Conservation (phyloP, 768 basidiomycete genomes). For the Rhizopogon roseolus region DNA sequence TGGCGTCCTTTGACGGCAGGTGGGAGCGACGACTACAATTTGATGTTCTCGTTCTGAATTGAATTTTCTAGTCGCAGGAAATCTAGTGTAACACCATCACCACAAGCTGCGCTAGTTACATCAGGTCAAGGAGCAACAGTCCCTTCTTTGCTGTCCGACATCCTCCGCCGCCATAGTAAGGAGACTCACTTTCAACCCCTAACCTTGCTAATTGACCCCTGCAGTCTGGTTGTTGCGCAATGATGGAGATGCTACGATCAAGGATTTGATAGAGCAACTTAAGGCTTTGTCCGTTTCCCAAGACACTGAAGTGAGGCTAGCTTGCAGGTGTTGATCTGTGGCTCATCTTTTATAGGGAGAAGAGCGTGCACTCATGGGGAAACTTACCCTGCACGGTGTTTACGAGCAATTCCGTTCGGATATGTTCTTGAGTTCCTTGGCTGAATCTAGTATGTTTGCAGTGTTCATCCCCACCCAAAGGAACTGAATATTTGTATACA, state of each 20-base stretch:
- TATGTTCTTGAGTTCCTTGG: slow-evolving; percentile 85
- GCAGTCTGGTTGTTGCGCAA: slow-evolving; percentile 67
- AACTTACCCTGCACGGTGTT: slow-evolving; percentile 72
- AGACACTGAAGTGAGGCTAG: slow-evolving; percentile 47
- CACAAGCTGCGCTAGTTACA: slow-evolving; percentile 15
- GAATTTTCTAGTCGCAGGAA: slow-evolving; percentile 34
- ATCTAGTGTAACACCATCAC: slow-evolving; percentile 34
- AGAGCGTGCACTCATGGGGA: slow-evolving; percentile 70
- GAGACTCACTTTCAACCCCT: slow-evolving; percentile 2
- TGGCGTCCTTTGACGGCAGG: slow-evolving; percentile 52
- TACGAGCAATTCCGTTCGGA: slow-evolving; percentile 78
- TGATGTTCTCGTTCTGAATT: neutral
- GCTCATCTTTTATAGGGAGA: slow-evolving; percentile 50
- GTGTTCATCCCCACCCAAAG: neutral
- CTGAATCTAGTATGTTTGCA: slow-evolving; percentile 77
- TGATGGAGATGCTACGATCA: slow-evolving; percentile 47
- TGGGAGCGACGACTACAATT: slow-evolving; percentile 19
- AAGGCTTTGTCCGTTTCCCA: slow-evolving; percentile 50
- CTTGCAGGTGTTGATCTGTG: neutral
- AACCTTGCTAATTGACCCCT: neutral
- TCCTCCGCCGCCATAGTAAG: slow-evolving; percentile 69
- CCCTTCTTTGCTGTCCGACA: slow-evolving; percentile 54
- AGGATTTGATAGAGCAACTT: slow-evolving; percentile 52
- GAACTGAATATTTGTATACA: slow-evolving; percentile 27
- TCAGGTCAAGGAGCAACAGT: slow-evolving; percentile 45